Conservation (phyloP, 345 rosid species). For the Citrus unshiu region DNA sequence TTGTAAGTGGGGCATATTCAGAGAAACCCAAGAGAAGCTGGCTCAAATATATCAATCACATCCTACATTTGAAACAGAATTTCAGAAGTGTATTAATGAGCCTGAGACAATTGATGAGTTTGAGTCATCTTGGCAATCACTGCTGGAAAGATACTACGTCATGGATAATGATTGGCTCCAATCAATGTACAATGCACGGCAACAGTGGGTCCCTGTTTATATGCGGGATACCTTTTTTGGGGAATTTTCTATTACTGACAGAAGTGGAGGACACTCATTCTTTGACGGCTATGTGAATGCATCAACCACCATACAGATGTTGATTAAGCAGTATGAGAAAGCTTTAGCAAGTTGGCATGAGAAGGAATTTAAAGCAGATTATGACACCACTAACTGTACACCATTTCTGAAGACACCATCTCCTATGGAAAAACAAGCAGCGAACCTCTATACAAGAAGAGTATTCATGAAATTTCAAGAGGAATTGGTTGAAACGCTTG, state of each 20-base stretch:
- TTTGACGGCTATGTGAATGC: conserved; percentile 62
- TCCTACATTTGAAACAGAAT: conserved; percentile 66
- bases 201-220: conserved; percentile 75
- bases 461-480: conserved; percentile 71
- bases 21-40: conserved; percentile 63
- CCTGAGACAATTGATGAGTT: conserved; percentile 55
- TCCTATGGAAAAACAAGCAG: conserved; percentile 85
- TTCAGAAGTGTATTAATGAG: conserved; percentile 50
- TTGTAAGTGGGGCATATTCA: conserved; percentile 48
- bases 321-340: conserved; percentile 61
- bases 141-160: conserved; percentile 47
- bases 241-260: conserved; percentile 38
- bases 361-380: conserved; percentile 73
- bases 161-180: conserved; percentile 65
- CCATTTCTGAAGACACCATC: conserved; percentile 68
- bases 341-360: conserved; percentile 65
- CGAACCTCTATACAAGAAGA: conserved; percentile 56
- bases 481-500: conserved; percentile 73
- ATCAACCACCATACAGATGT: conserved; percentile 49
- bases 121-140: conserved; percentile 58
- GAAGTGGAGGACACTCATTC: conserved; percentile 39
- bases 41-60: conserved; percentile 48
- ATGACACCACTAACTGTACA: conserved; percentile 49
- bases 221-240: conserved; percentile 62
- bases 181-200: conserved; percentile 54